phyloP scores from a whole-genome alignment of 768 basidiomycete genomes.

The Gelatoporia subvermispora region DNA sequence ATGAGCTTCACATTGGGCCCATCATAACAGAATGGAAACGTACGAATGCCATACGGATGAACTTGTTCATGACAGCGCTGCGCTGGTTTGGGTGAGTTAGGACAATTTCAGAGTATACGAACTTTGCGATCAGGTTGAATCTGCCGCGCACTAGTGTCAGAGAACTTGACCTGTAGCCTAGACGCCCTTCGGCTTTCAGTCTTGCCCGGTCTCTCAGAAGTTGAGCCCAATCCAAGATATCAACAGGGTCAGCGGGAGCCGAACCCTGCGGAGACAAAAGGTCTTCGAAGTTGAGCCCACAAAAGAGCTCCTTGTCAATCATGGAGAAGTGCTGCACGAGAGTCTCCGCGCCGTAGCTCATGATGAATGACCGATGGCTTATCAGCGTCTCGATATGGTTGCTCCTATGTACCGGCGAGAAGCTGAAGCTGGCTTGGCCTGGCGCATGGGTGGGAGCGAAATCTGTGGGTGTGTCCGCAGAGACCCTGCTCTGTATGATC shows the following conservation, averaged over 20 bases:
- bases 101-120: slow-evolving; percentile 76
- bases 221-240: slow-evolving; percentile 79
- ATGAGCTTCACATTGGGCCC: neutral
- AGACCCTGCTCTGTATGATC: slow-evolving; percentile 56
- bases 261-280: slow-evolving; percentile 73
- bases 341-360: slow-evolving; percentile 52
- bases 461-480: slow-evolving; percentile 30
- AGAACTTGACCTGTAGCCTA: slow-evolving; percentile 60
- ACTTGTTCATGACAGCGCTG: slow-evolving; percentile 62
- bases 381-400: slow-evolving; percentile 18
- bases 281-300: slow-evolving; percentile 83
- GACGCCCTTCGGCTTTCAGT: slow-evolving; percentile 58
- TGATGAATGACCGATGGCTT: slow-evolving; percentile 68
- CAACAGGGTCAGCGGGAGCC: slow-evolving; percentile 50
- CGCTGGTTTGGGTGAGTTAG: slow-evolving; percentile 66
- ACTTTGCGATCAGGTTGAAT: slow-evolving; percentile 82
- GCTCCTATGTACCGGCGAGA: neutral
- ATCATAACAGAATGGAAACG: slow-evolving; percentile 22
- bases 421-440: neutral
- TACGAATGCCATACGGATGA: slow-evolving; percentile 85
- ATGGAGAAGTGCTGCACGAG: slow-evolving; percentile 79
- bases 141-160: slow-evolving; percentile 72
- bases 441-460: slow-evolving; percentile 13
- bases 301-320: slow-evolving; percentile 86
- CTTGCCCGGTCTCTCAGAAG: slow-evolving; percentile 73